These are phyloP conservation scores for Aaosphaeria arxii DNA, from an alignment of 2,329 filamentous ascomycete genomes.

Conservation along the genomic window DNA sequence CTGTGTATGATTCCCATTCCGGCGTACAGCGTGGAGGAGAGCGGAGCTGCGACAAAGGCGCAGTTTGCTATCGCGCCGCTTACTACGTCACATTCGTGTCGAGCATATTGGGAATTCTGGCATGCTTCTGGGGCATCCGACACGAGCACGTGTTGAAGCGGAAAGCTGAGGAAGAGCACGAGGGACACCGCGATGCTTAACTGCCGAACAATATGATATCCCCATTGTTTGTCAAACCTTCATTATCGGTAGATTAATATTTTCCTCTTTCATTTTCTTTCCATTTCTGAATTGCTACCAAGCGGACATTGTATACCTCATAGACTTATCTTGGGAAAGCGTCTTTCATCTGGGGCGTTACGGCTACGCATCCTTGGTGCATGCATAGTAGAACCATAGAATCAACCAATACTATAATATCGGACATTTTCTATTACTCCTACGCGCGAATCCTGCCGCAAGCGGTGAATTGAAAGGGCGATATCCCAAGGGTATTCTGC, in stretches of 20 bases:
- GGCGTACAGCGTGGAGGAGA: slow-evolving; percentile 66
- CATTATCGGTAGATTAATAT: neutral
- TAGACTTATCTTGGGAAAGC: too few relatives aligned
- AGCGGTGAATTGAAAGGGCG: too few relatives aligned
- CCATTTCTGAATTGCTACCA: too few relatives aligned
- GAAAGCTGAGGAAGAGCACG: slow-evolving; percentile 29
- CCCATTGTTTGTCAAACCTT: neutral
- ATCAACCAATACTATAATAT: too few relatives aligned
- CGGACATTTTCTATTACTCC: too few relatives aligned
- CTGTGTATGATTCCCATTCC: slow-evolving; percentile 78
- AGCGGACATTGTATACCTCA: neutral
- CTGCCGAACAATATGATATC: neutral
- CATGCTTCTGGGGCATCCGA: slow-evolving; percentile 69
- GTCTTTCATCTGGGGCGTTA: too few relatives aligned
- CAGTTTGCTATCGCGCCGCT: slow-evolving; percentile 76
- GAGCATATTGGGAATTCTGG: slow-evolving; percentile 64
- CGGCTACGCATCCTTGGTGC: too few relatives aligned
- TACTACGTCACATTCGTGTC: slow-evolving; percentile 76
- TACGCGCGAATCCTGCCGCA: too few relatives aligned
- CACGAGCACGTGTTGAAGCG: slow-evolving; percentile 48
- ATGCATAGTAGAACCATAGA: too few relatives aligned
- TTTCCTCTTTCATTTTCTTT: too few relatives aligned
- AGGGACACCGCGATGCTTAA: slow-evolving; percentile 27
- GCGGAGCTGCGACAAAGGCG: slow-evolving; percentile 71
- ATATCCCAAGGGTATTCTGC: too few relatives aligned